Percentiles rank a stretch among this genome's conserved stretches.
Evolutionary conservation across 2,329 filamentous ascomycete genomes (phyloP).

Genomic region (Ophiostoma ulmi): DNA sequence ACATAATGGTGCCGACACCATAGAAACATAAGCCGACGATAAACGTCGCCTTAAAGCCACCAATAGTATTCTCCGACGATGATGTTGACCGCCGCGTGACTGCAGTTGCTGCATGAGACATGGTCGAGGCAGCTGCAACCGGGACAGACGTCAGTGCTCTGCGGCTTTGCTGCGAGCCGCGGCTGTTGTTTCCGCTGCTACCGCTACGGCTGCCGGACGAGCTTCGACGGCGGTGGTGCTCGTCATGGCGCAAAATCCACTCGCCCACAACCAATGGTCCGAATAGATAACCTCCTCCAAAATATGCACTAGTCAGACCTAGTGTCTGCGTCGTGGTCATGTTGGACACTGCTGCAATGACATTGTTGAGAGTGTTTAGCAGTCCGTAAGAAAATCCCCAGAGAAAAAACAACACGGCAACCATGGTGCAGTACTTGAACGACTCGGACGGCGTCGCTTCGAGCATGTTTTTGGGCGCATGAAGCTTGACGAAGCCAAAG

Average conservation of each 20-base stretch:
- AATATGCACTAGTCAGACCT: constrained; percentile 66
- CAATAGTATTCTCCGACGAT: constrained; percentile 41
- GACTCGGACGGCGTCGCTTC: constrained; percentile 59
- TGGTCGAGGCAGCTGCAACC: not conserved
- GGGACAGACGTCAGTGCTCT: not conserved
- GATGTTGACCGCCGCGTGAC: constrained; percentile 11
- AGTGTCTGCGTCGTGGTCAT: constrained; percentile 60
- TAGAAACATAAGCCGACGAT: constrained; percentile 73
- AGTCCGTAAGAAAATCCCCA: constrained; percentile 87
- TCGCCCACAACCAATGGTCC: constrained; percentile 65
- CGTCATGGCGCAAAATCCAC: constrained; percentile 64
- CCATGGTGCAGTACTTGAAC: constrained; percentile 65
- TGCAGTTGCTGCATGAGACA: constrained; percentile 8
- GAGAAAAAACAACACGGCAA: constrained; percentile 77
- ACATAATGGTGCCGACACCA: constrained; percentile 72
- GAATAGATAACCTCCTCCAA: constrained; percentile 63
- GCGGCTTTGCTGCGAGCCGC: not conserved
- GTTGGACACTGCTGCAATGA: constrained; percentile 57
- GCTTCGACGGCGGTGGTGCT: constrained; percentile 46
- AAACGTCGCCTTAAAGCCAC: constrained; percentile 74
- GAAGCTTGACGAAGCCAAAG: constrained; percentile 73
- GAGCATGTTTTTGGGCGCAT: constrained; percentile 64
- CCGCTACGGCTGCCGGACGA: constrained; percentile 29
- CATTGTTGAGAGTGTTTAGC: constrained; percentile 72
- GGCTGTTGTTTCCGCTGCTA: not conserved